Percentiles rank a stretch among this genome's conserved stretches.
phyloP scores from a whole-genome alignment of 2,329 filamentous ascomycete species.

The Coniochaeta pulveracea region DNA sequence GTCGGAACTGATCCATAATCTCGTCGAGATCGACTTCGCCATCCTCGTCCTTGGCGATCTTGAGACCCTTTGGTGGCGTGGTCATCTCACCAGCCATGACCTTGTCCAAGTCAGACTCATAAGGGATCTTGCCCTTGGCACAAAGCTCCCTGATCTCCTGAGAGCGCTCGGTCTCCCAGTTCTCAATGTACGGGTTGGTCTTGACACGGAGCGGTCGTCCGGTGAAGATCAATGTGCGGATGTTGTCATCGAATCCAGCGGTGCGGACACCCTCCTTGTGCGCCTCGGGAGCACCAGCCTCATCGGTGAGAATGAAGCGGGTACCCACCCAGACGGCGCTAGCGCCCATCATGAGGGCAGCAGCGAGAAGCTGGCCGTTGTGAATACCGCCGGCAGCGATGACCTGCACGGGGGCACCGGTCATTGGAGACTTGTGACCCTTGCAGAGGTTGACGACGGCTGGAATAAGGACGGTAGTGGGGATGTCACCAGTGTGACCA shows the following conservation, averaged over 20 bases:
- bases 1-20: conserved; percentile 79
- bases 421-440: conserved; percentile 76
- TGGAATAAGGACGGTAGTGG: conserved; percentile 86
- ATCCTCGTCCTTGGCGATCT: conserved; percentile 60
- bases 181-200: conserved; percentile 84
- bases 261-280: conserved; percentile 95
- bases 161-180: conserved; percentile 91
- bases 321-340: conserved; percentile 94
- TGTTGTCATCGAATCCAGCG: conserved; percentile 85
- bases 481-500: conserved; percentile 90
- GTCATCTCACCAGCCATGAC: conserved; percentile 52
- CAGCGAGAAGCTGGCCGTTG: conserved; percentile 83
- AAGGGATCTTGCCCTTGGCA: conserved; percentile 78
- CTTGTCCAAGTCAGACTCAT: conserved; percentile 88
- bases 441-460: conserved; percentile 74
- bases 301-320: conserved; percentile 84
- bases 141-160: conserved; percentile 90
- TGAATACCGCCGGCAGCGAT: conserved; percentile 89
- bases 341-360: conserved; percentile 86
- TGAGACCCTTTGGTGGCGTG: conserved; percentile 44
- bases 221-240: conserved; percentile 97
- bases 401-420: conserved; percentile 78
- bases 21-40: conserved; percentile 64
- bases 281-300: conserved; percentile 84
- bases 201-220: conserved; percentile 88